phyloP scores from a whole-genome alignment of 2,329 filamentous ascomycete species.

The Phialemoniopsis sp. region DNA sequence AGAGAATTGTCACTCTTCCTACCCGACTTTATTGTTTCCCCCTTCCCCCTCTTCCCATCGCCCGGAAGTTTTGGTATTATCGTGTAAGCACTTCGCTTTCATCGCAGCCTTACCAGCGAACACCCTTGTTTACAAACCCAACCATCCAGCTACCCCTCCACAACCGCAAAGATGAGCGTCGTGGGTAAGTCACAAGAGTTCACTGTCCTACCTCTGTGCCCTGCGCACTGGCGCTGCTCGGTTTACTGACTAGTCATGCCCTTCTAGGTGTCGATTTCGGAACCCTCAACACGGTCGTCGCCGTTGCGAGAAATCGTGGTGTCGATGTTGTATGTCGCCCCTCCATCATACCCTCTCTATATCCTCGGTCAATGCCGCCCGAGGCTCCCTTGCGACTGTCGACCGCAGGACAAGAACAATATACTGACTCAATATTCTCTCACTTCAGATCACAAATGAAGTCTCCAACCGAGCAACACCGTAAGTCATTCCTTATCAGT shows the following conservation, averaged over 20 bases:
- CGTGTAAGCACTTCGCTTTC: too few species aligned
- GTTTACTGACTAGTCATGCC: conserved; percentile 8
- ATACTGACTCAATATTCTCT: conserved; percentile 10
- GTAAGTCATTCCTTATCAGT: conserved; percentile 54
- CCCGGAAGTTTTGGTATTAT: neutral
- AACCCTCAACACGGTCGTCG: conserved; percentile 94
- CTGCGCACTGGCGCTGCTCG: conserved; percentile 1
- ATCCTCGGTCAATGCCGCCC: conserved; percentile 1
- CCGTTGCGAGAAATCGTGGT: conserved; percentile 95
- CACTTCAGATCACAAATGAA: conserved; percentile 94
- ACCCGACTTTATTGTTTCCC: neutral
- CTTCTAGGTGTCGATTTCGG: conserved; percentile 81
- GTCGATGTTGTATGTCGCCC: conserved; percentile 90
- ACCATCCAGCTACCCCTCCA: neutral
- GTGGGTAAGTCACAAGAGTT: conserved; percentile 8
- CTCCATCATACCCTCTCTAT: conserved; percentile 4
- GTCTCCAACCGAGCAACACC: conserved; percentile 97
- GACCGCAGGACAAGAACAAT: conserved; percentile 1
- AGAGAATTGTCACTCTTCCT: too few species aligned
- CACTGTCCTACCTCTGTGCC: neutral
- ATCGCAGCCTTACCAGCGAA: too few species aligned
- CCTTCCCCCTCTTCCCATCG: neutral
- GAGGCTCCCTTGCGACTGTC: conserved; percentile 3
- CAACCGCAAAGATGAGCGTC: conserved; percentile 13
- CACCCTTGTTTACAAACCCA: too few species aligned